These are phyloP conservation scores for Mollisia scopiformis DNA, from an alignment of 2,329 filamentous ascomycete species.

Conservation along the genomic window DNA sequence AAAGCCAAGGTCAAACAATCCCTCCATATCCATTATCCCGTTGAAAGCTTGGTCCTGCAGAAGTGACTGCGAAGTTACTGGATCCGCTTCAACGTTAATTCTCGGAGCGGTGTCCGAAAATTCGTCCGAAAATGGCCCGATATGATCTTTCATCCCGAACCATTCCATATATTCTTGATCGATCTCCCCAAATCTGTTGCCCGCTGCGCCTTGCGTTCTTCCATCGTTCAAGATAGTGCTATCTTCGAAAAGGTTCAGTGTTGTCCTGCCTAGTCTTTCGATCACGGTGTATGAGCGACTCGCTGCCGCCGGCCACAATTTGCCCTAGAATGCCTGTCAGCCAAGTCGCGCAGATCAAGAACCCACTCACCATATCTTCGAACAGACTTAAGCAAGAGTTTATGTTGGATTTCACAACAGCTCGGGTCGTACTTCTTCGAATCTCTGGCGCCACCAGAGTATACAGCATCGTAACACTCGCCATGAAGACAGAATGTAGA, in stretches of 20 bases:
- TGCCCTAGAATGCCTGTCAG: background rate
- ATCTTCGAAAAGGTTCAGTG: background rate
- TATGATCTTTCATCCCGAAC: constrained; percentile 5
- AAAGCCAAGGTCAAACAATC: constrained; percentile 4
- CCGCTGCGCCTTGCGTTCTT: background rate
- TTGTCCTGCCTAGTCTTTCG: constrained; percentile 1
- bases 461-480: constrained; percentile 6
- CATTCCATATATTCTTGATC: constrained; percentile 2
- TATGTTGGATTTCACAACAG: constrained; percentile 4
- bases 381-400: constrained; percentile 3
- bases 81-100: background rate
- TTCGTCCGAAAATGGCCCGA: background rate
- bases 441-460: background rate
- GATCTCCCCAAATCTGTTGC: constrained; percentile 2
- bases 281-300: background rate
- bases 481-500: constrained; percentile 2
- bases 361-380: constrained; percentile 2
- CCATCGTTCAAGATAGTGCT: background rate
- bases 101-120: background rate
- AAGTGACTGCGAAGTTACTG: background rate
- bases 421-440: background rate
- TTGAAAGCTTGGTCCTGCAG: background rate
- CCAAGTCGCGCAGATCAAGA: too few relatives aligned
- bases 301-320: background rate
- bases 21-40: background rate